Evolutionary conservation across 305 asterid species (phyloP).

Genomic region (Fraxinus dipetala): DNA sequence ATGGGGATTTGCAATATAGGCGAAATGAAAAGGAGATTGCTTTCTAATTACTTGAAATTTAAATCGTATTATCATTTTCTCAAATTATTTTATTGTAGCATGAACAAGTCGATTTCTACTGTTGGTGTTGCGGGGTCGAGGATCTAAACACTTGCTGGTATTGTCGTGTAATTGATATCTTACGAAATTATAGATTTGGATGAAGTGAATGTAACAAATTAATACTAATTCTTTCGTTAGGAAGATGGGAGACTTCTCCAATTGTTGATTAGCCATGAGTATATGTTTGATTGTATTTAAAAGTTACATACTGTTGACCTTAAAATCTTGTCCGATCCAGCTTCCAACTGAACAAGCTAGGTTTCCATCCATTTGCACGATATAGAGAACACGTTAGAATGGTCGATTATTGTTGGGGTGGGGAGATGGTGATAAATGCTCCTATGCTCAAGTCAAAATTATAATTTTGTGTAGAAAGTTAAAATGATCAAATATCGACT

Average conservation of each 20-base stretch:
- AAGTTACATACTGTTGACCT: neutral
- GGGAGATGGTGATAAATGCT: neutral
- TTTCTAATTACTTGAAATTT: neutral
- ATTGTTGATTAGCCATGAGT: neutral
- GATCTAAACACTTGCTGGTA: neutral
- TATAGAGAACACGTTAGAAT: neutral
- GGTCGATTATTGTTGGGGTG: neutral
- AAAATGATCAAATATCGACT: neutral
- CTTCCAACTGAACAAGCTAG: neutral
- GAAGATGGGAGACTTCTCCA: neutral
- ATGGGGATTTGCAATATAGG: conserved; percentile 8
- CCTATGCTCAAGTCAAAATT: neutral
- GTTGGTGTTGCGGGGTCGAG: neutral
- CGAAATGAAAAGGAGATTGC: conserved; percentile 3
- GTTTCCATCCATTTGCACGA: neutral
- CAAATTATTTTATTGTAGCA: neutral
- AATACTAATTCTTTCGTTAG: neutral
- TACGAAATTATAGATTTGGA: neutral
- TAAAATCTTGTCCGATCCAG: neutral
- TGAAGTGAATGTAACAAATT: neutral
- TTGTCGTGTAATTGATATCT: neutral
- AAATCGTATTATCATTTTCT: neutral
- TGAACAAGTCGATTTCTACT: neutral
- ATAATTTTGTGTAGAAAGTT: neutral
- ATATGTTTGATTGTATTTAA: neutral